Evolutionary conservation across 2,329 filamentous ascomycete genomes (phyloP).

Genomic region (Colletotrichum tropicicola): DNA sequence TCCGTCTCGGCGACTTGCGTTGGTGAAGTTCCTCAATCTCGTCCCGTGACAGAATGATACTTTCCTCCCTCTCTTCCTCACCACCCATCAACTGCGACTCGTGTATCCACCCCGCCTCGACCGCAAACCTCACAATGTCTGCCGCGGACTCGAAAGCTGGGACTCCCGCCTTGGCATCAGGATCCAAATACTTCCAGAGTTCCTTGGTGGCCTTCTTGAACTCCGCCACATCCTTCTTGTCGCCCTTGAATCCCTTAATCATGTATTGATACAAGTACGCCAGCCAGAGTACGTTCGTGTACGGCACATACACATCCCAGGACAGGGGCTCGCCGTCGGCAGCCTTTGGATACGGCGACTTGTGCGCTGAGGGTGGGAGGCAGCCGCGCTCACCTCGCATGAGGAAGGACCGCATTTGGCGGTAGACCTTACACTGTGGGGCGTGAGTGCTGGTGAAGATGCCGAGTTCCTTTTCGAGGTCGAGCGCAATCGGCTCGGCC

Average conservation of each 20-base stretch:
- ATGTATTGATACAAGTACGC: constrained; percentile 69
- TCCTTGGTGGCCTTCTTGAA: constrained; percentile 61
- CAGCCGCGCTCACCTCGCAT: constrained; percentile 60
- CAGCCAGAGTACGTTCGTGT: constrained; percentile 73
- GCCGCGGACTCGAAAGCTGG: constrained; percentile 64
- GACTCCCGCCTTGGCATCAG: constrained; percentile 54
- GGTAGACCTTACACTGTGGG: constrained; percentile 68
- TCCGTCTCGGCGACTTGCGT: constrained; percentile 10
- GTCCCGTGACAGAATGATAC: constrained; percentile 46
- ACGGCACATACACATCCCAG: constrained; percentile 65
- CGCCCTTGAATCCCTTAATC: constrained; percentile 54
- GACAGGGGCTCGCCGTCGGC: constrained; percentile 54
- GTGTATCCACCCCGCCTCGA: constrained; percentile 66
- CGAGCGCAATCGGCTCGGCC: constrained; percentile 57
- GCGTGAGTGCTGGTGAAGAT: constrained; percentile 70
- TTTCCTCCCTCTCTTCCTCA: constrained; percentile 46
- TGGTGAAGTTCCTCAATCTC: constrained; percentile 33
- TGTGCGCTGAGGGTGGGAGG: constrained; percentile 57
- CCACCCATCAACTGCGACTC: constrained; percentile 58
- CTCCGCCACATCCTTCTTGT: constrained; percentile 50
- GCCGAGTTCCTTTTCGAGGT: constrained; percentile 67
- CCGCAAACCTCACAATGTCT: constrained; percentile 64
- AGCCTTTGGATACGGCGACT: constrained; percentile 48
- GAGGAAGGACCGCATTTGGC: constrained; percentile 68
- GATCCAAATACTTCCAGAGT: constrained; percentile 63